Evolutionary conservation across 1,284 basidiomycete genomes (phyloP).

Genomic region (Ustilago loliicola): DNA sequence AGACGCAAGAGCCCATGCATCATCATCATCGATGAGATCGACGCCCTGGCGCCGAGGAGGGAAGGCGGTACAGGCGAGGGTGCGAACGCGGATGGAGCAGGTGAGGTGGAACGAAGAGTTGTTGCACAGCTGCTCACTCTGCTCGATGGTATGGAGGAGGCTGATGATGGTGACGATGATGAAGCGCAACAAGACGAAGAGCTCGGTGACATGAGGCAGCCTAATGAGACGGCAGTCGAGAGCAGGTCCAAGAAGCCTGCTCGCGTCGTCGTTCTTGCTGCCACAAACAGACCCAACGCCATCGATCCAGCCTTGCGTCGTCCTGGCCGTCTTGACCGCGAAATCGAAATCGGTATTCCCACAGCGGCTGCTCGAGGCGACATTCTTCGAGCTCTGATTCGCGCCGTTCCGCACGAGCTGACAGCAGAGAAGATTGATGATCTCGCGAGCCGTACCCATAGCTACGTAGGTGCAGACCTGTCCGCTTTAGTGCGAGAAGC

Average conservation of each 20-base stretch:
- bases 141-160: slow-evolving; percentile 84
- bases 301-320: slow-evolving; percentile 94
- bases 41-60: slow-evolving; percentile 89
- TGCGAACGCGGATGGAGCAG: slow-evolving; percentile 58
- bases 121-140: slow-evolving; percentile 95
- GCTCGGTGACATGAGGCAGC: slow-evolving; percentile 65
- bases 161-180: slow-evolving; percentile 52
- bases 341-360: slow-evolving; percentile 97
- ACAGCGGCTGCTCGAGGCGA: slow-evolving; percentile 83
- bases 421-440: slow-evolving; percentile 76
- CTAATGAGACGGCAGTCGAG: background rate
- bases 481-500: slow-evolving; percentile 92
- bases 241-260: slow-evolving; percentile 5
- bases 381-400: slow-evolving; percentile 85
- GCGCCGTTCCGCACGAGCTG: slow-evolving; percentile 83
- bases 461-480: slow-evolving; percentile 97
- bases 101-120: slow-evolving; percentile 92
- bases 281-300: slow-evolving; percentile 96
- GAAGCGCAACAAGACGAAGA: slow-evolving; percentile 34
- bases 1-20: slow-evolving; percentile 82
- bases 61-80: slow-evolving; percentile 90
- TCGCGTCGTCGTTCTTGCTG: slow-evolving; percentile 94
- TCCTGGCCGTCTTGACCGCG: slow-evolving; percentile 94
- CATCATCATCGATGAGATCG: slow-evolving; percentile 95
- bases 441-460: slow-evolving; percentile 86